A percentile compares a stretch with the other conserved stretches of the same genome.
These are phyloP conservation scores for Fraxinus sp. DNA, from an alignment of 305 asterid species.

Conservation along the genomic window DNA sequence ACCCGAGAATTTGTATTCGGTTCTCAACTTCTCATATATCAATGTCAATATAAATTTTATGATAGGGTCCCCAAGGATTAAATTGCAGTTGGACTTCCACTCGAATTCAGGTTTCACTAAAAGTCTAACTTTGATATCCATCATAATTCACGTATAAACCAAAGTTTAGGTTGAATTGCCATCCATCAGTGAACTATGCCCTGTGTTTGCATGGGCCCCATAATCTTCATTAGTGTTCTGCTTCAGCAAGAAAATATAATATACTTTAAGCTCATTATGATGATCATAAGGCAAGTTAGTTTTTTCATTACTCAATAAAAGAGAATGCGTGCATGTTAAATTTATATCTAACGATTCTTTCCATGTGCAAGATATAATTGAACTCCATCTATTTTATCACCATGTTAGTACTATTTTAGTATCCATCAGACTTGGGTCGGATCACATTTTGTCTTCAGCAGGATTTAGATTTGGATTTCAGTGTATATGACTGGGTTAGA, in stretches of 20 bases:
- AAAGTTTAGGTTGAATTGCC: not conserved
- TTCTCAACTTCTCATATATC: not conserved
- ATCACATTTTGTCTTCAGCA: not conserved
- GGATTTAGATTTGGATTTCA: not conserved
- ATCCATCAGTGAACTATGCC: not conserved
- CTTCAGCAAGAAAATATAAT: conserved; percentile 5
- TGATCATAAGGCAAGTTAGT: not conserved
- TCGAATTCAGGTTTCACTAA: not conserved
- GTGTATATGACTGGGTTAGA: not conserved
- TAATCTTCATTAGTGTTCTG: not conserved
- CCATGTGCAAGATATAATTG: not conserved
- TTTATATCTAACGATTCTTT: not conserved
- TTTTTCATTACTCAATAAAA: not conserved
- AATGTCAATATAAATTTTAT: not conserved
- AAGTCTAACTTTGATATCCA: not conserved
- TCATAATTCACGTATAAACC: not conserved
- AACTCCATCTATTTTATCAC: not conserved
- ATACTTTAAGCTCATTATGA: not conserved
- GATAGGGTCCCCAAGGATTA: not conserved
- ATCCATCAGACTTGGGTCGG: not conserved
- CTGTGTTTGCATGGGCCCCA: not conserved
- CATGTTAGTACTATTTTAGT: not conserved
- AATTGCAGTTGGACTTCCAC: conserved; percentile 1
- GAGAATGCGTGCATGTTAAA: not conserved
- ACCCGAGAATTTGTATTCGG: not conserved